These are phyloP conservation scores for Diaporthe nobilis DNA, from an alignment of 2,329 filamentous ascomycete species.

Conservation along the genomic window DNA sequence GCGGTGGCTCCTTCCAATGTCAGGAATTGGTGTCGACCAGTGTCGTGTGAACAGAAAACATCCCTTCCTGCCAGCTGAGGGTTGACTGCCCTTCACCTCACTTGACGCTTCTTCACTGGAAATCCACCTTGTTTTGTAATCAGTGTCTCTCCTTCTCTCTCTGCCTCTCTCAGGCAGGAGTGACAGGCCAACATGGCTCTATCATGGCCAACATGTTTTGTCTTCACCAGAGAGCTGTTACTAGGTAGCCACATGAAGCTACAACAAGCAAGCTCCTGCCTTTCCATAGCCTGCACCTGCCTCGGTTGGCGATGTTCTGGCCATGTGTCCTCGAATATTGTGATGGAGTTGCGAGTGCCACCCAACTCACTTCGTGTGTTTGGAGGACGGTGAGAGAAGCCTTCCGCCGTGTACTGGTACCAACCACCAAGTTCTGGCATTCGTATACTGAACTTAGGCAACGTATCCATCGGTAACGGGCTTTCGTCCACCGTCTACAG, in stretches of 20 bases:
- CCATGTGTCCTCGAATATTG: not conserved
- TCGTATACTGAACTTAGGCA: not conserved
- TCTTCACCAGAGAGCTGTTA: not conserved
- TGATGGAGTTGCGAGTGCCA: not conserved
- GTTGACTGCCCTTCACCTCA: not conserved
- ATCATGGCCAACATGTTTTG: not conserved
- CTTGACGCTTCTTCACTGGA: not conserved
- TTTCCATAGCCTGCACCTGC: not conserved
- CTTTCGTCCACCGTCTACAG: conserved; percentile 6
- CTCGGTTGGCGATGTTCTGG: not conserved
- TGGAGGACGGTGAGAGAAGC: not conserved
- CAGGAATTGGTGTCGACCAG: not conserved
- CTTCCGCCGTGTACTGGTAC: not conserved
- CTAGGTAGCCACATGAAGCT: not conserved
- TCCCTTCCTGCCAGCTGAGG: not conserved
- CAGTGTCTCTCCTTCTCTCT: not conserved
- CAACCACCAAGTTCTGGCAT: not conserved
- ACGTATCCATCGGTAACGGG: not conserved
- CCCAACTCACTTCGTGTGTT: not conserved
- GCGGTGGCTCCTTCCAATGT: not conserved
- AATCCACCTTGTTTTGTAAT: not conserved
- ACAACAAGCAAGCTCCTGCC: too few species aligned
- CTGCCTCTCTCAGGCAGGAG: not conserved
- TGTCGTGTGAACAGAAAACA: not conserved
- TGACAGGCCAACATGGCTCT: not conserved